Conservation (phyloP, 176 grass and related monocot genomes). For the Thalia dealbata region DNA sequence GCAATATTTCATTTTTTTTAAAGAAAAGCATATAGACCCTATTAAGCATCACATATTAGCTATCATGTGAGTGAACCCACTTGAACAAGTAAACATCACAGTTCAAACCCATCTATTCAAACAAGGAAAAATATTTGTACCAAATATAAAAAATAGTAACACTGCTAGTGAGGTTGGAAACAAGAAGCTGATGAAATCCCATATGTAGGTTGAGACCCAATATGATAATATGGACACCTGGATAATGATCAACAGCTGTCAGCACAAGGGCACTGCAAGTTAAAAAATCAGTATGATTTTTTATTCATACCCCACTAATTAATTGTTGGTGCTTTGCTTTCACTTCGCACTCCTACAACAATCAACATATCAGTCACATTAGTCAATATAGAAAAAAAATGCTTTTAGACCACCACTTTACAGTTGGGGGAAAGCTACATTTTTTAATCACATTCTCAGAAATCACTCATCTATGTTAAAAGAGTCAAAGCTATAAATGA, state of each 20-base stretch:
- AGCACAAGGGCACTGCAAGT: constrained; percentile 6
- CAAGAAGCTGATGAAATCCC: constrained; percentile 48
- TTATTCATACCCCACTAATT: constrained; percentile 47
- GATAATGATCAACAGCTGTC: neutral
- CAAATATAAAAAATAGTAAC: constrained; percentile 40
- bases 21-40: too few species aligned
- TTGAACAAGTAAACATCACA: too few species aligned
- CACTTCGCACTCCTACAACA: constrained; percentile 38
- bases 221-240: constrained; percentile 46
- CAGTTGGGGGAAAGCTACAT: neutral
- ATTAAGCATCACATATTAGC: too few species aligned
- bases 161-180: constrained; percentile 32
- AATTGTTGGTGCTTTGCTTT: constrained; percentile 49
- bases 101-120: too few species aligned
- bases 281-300: neutral
- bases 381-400: neutral
- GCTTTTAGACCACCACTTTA: neutral
- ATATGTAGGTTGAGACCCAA: constrained; percentile 42
- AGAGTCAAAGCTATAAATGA: neutral
- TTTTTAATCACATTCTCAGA: neutral
- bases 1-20: too few species aligned
- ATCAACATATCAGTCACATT: constrained; percentile 14
- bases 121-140: constrained; percentile 21
- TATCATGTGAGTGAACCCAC: too few species aligned
- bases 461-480: neutral